These are phyloP conservation scores for Polytrichum commune DNA, from an alignment of 225 moss, liverwort and hornwort species.

Conservation along the genomic window DNA sequence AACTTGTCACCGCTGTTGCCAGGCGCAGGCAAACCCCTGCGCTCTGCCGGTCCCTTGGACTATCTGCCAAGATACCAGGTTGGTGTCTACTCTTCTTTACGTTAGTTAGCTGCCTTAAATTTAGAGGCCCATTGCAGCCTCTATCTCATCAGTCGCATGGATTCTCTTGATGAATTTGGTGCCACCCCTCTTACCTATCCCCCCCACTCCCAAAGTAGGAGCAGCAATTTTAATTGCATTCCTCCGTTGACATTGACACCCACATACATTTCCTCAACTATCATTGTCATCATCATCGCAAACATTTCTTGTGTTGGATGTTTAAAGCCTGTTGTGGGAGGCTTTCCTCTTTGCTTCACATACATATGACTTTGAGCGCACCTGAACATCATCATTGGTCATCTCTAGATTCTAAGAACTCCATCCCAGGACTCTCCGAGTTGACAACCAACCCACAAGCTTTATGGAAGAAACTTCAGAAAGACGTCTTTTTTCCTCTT, in stretches of 20 bases:
- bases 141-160: constrained; percentile 50
- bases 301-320: constrained; percentile 4
- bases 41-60: constrained; percentile 99
- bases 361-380: too few species aligned
- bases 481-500: constrained; percentile 11
- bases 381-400: too few species aligned
- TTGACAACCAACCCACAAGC: too few species aligned
- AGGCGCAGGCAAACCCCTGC: constrained; percentile 99
- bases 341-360: not conserved
- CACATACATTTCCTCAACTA: not conserved
- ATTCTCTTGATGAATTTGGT: constrained; percentile 42
- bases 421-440: too few species aligned
- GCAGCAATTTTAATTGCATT: constrained; percentile 8
- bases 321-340: constrained; percentile 7
- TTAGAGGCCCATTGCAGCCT: constrained; percentile 67
- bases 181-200: constrained; percentile 22
- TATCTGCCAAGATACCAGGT: constrained; percentile 99
- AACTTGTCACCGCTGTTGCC: constrained; percentile 99
- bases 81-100: constrained; percentile 92
- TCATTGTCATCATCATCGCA: not conserved
- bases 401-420: too few species aligned
- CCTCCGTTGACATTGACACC: constrained; percentile 1
- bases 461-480: not conserved
- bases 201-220: constrained; percentile 16
- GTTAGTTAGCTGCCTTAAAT: constrained; percentile 40